A percentile compares a stretch with the other conserved stretches of the same genome.
Conservation (phyloP, 2,329 filamentous ascomycete species). For the Aspergillus tanneri region DNA sequence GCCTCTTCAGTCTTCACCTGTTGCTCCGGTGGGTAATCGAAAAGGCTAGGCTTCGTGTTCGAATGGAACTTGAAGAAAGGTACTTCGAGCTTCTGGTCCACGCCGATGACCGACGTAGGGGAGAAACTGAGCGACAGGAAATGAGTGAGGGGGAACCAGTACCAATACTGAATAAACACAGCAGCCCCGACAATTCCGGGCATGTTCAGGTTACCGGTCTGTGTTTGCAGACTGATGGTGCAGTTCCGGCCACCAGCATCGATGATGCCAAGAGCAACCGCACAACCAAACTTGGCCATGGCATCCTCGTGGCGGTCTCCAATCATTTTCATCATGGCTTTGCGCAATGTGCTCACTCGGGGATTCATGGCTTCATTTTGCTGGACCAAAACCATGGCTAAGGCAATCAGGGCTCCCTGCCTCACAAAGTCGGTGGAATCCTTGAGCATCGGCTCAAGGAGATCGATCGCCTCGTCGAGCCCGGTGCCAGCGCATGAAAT, state of each 20-base stretch:
- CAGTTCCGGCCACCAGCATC: constrained; percentile 98
- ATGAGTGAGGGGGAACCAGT: constrained; percentile 99
- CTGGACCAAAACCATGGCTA: constrained; percentile 99
- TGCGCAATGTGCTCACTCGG: constrained; percentile 86
- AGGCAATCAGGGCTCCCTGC: constrained; percentile 88
- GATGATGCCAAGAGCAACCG: constrained; percentile 92
- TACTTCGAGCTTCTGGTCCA: constrained; percentile 90
- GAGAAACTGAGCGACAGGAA: constrained; percentile 95
- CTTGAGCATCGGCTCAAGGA: constrained; percentile 99
- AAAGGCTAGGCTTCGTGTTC: constrained; percentile 89
- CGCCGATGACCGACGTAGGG: constrained; percentile 92
- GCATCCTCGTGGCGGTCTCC: constrained; percentile 95
- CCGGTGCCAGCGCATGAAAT: constrained; percentile 97
- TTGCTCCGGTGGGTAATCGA: constrained; percentile 96
- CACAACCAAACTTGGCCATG: constrained; percentile 98
- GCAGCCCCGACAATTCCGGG: constrained; percentile 96
- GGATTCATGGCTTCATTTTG: constrained; percentile 99
- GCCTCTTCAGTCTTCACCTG: constrained; percentile 94
- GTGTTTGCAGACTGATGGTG: constrained; percentile 95
- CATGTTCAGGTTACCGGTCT: constrained; percentile 98
- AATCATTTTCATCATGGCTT: constrained; percentile 90
- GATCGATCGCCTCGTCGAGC: constrained; percentile 90
- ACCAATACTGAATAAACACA: constrained; percentile 99
- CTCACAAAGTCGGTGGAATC: constrained; percentile 98
- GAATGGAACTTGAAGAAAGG: constrained; percentile 95